Evolutionary conservation across 345 rosid genomes (phyloP).

Genomic region (Lepidium africanum): DNA sequence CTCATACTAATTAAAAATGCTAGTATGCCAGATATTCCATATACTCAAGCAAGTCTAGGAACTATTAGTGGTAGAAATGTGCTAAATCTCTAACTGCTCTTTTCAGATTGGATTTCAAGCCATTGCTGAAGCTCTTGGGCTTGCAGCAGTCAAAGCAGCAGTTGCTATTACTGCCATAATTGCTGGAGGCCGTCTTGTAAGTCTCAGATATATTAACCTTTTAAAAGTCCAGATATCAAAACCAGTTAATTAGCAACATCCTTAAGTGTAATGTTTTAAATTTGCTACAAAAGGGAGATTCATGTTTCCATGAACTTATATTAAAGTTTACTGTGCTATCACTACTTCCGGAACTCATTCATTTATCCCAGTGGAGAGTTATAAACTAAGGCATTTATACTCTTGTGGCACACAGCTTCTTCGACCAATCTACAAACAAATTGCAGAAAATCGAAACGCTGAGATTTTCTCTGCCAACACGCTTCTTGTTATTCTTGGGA

Average conservation of each 20-base stretch:
- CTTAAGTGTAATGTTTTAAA: constrained; percentile 1
- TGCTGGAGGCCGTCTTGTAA: constrained; percentile 97
- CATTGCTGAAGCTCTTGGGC: constrained; percentile 97
- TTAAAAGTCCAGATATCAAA: constrained; percentile 1
- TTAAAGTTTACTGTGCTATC: not conserved
- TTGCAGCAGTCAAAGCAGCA: constrained; percentile 92
- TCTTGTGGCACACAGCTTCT: constrained; percentile 55
- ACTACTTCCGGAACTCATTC: not conserved
- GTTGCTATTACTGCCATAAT: constrained; percentile 93
- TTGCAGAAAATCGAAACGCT: constrained; percentile 95
- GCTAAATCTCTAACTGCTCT: constrained; percentile 18
- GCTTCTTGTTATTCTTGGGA: constrained; percentile 91
- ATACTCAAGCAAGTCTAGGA: not conserved
- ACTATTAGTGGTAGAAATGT: not conserved
- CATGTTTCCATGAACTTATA: constrained; percentile 5
- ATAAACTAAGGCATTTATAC: constrained; percentile 1
- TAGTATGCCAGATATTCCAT: constrained; percentile 1
- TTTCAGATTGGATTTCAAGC: constrained; percentile 94
- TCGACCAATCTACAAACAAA: constrained; percentile 94
- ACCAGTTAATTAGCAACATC: not conserved
- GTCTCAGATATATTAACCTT: constrained; percentile 19
- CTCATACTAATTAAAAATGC: not conserved
- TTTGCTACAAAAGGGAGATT: constrained; percentile 4
- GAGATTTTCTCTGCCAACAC: constrained; percentile 99
- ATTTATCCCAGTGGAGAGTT: not conserved